Base-by-base conservation (phyloP, 1,284 basidiomycete genomes). In the Mycena citricolor region DNA sequence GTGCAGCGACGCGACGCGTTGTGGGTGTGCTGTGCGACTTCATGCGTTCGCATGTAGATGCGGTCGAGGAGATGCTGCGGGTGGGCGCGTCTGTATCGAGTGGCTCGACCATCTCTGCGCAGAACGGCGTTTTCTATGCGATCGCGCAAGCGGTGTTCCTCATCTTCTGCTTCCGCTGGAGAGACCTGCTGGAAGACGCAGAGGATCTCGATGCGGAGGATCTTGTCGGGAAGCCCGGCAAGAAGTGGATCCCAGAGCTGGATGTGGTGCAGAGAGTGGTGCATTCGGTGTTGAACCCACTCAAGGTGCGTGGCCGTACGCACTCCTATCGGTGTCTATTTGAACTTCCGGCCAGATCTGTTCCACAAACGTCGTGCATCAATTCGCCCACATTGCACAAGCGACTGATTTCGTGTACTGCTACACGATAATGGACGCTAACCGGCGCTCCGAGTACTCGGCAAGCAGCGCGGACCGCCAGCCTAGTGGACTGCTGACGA, bases 111-210 rank as follows among this genome's bases (percentile, higher is more conserved):
- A 52, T 32, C 12, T 38, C 46, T 8, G 65, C 71, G 19, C 79
- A 86, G 43, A 79, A 86, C 57, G 76, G 74, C 22, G 78, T 95
- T 19, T 98, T 97, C 64, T 99, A 98, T 63, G 93, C 95, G 5
- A 87, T 97, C 23, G 73, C 85, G 1, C 97, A 99, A 62, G 90
- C 94, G 0, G 80, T 94, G 5, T 97, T 99, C 64, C 79, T 99
- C 58, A 93, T 99, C 52, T 99, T 99, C 65, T 99, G 97, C 66
- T 99, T 99, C 71, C 76, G 95, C 14, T 99, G 94, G 95, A 72
- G 91, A 50, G 93, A 94, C 57, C 69, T 98, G 26, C 66, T 87
- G 44, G 80, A 83, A 42, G 77, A 76, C 19, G 72, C 72, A 11
- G 74, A 72, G 1, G 76, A 73, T 6, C 76, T 71, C 23, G 75